Evolutionary conservation across 2,329 filamentous ascomycete genomes (phyloP).

Genomic region (Cercospora zeae-maydis): DNA sequence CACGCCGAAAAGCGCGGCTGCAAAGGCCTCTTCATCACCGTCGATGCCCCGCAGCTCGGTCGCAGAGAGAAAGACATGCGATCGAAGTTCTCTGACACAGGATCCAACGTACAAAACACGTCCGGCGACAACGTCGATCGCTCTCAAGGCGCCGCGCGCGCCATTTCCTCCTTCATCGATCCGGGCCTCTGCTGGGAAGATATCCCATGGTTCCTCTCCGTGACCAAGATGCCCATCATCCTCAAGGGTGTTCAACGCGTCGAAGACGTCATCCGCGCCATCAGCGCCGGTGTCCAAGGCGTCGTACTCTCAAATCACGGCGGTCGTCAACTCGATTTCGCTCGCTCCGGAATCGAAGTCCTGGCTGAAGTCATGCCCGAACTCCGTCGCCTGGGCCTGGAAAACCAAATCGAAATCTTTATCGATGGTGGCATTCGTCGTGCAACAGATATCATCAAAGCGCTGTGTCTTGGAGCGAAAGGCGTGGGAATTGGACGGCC

Average conservation of each 20-base stretch:
- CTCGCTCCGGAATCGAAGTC: slow-evolving; percentile 83
- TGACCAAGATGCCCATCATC: slow-evolving; percentile 92
- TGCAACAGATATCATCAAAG: slow-evolving; percentile 93
- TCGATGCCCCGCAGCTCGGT: slow-evolving; percentile 93
- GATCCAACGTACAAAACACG: slow-evolving; percentile 72
- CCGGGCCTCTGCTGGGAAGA: slow-evolving; percentile 90
- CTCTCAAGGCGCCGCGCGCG: slow-evolving; percentile 86
- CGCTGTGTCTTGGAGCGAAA: slow-evolving; percentile 83
- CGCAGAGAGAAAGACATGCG: slow-evolving; percentile 98
- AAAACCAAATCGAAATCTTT: slow-evolving; percentile 72
- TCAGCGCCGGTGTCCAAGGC: slow-evolving; percentile 69
- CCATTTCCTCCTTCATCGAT: slow-evolving; percentile 96
- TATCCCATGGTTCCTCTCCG: slow-evolving; percentile 67
- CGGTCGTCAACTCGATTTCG: slow-evolving; percentile 87
- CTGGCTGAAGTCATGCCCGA: slow-evolving; percentile 91
- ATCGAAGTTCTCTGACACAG: slow-evolving; percentile 68
- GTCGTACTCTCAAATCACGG: slow-evolving; percentile 96
- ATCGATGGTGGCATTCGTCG: slow-evolving; percentile 87
- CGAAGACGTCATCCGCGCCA: slow-evolving; percentile 86
- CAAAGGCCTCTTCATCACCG: slow-evolving; percentile 95
- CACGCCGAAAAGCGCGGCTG: slow-evolving; percentile 90
- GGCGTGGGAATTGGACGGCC: slow-evolving; percentile 92
- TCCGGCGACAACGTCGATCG: slow-evolving; percentile 71
- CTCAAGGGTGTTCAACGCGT: slow-evolving; percentile 96
- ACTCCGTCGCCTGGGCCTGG: slow-evolving; percentile 45